Base-by-base conservation (phyloP, 371 early-diverging fungal genomes). In the Circinella minor region DNA sequence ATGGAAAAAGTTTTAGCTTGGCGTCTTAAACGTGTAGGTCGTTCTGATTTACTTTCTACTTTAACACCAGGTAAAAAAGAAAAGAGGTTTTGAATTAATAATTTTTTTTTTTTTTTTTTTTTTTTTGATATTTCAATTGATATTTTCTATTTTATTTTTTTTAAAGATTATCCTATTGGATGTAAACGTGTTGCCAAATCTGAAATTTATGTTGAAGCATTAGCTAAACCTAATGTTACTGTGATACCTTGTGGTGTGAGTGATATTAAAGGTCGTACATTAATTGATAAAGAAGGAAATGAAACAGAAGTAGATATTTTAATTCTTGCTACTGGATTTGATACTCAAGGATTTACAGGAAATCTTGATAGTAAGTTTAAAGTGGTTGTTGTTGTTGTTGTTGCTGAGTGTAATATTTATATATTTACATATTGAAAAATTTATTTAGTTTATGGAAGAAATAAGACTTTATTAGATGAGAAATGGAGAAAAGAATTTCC, bases 301-400 rank as follows among this genome's bases (percentile, higher is more conserved):
- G 43, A 65, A 9, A 73, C 69, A 48, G 80, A 83, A 51, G 79
- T 87, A 1, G 91, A 91, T 69, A 80, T 79, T 4, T 60, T 91
- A 64, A 72, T 88, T 38, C 67, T 88, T n/a, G 91, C 91, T 1
- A 91, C 91, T 27, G 91, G 91, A 4, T 91, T 87, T 70, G 69
- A 86, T 51, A 75, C 84, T 4, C 81, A 80, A 60, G 79, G 70
- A 8, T 75, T 79, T 27, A 65, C 72, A 15, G 76, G 76, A 38
- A 68, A 77, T 7, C 51, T 80, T 10, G 63, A 79, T 13, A 67
- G 79, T 76, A 76, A 55, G 71, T 60, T 18, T 59, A 10, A 11
- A 37, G 48, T 18, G 51, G 63, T 7, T 54, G 8, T 65, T 4
- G 3, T 38, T 46, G 5, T 39, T 36, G 37, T 64, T 43, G 10